Evolutionary conservation across 768 basidiomycete genomes (phyloP).

Genomic region (Russula sp.): DNA sequence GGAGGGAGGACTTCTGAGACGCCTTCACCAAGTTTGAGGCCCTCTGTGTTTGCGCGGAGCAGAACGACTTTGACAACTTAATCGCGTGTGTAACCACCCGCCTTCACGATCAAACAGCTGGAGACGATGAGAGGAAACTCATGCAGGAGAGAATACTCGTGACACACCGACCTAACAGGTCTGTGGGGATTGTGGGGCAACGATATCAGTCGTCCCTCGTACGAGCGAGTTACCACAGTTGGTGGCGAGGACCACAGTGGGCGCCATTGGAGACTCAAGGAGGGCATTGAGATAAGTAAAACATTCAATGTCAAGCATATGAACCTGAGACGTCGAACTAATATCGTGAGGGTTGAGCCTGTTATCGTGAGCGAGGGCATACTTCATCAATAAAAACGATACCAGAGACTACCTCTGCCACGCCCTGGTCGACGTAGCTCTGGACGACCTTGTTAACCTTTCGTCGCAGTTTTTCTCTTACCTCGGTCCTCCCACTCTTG

Average conservation of each 20-base stretch:
- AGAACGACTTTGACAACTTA: conserved; percentile 85
- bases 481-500: conserved; percentile 89
- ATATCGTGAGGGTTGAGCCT: neutral
- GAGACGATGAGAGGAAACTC: neutral
- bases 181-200: conserved; percentile 90
- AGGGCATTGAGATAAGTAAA: conserved; percentile 97
- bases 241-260: conserved; percentile 94
- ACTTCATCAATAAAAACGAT: conserved; percentile 99
- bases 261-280: conserved; percentile 93
- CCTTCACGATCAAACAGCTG: conserved; percentile 93
- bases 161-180: conserved; percentile 81
- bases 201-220: conserved; percentile 86
- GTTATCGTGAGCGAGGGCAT: conserved; percentile 22
- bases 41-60: conserved; percentile 80
- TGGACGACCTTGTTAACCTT: conserved; percentile 99
- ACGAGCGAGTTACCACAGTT: conserved; percentile 92
- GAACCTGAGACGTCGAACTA: conserved; percentile 51
- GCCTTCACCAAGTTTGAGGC: conserved; percentile 62
- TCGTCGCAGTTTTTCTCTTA: conserved; percentile 90
- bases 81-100: conserved; percentile 71
- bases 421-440: conserved; percentile 95
- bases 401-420: conserved; percentile 95
- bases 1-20: conserved; percentile 74
- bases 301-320: conserved; percentile 99
- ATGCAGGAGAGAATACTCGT: neutral